Conservation (phyloP, 805 yeast species). For the Wickerhamomyces kurtzmanii region DNA sequence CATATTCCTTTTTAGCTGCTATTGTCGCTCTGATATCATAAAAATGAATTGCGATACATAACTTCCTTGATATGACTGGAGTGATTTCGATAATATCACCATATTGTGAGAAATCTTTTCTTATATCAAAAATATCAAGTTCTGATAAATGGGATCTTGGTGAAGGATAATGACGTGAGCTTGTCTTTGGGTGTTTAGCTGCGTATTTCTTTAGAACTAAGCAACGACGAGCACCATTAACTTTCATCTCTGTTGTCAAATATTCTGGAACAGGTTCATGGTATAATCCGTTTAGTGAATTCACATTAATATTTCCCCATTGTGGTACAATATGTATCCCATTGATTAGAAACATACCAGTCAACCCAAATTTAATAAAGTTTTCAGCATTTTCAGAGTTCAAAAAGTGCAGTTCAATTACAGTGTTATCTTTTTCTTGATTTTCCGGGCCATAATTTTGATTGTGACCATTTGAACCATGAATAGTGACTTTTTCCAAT, state of each 20-base stretch:
- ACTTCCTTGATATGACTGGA: constrained; percentile 57
- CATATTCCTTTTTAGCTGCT: constrained; percentile 39
- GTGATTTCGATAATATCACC: constrained; percentile 54
- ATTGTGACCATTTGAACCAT: constrained; percentile 5
- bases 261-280: constrained; percentile 9
- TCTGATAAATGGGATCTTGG: constrained; percentile 32
- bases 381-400: constrained; percentile 40
- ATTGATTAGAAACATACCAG: constrained; percentile 49
- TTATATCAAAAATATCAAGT: constrained; percentile 34
- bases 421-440: constrained; percentile 16
- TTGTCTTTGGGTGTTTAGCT: constrained; percentile 13
- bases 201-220: constrained; percentile 34
- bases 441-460: background rate
- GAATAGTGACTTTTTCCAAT: constrained; percentile 36
- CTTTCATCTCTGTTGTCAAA: constrained; percentile 20
- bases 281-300: constrained; percentile 1
- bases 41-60: constrained; percentile 53
- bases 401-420: constrained; percentile 40
- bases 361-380: constrained; percentile 41
- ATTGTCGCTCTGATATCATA: constrained; percentile 52
- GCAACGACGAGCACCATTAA: constrained; percentile 44
- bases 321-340: constrained; percentile 38
- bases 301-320: constrained; percentile 26
- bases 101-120: constrained; percentile 39
- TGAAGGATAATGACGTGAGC: constrained; percentile 26